These are phyloP conservation scores for Quercus gilva DNA, from an alignment of 306 rosid genomes.

Conservation along the genomic window DNA sequence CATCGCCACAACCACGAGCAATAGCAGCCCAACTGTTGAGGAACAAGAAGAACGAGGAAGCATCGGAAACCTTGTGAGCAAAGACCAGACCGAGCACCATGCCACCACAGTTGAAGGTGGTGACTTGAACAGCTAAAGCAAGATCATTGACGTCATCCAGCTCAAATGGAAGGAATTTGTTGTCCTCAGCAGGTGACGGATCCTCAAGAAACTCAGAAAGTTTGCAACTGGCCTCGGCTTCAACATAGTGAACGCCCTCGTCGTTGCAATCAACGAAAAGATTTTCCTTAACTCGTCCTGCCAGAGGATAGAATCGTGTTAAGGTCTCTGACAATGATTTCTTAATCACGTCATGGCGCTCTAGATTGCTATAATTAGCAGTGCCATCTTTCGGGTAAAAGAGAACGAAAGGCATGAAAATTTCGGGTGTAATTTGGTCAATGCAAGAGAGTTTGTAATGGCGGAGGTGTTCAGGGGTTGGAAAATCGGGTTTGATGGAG, in stretches of 20 bases:
- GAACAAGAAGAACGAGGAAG: constrained; percentile 33
- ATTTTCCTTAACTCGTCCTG: constrained; percentile 28
- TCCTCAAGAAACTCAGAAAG: constrained; percentile 32
- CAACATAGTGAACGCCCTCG: constrained; percentile 40
- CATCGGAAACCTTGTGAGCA: constrained; percentile 59
- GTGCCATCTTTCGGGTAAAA: constrained; percentile 22
- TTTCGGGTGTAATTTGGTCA: constrained; percentile 41
- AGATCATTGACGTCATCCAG: constrained; percentile 27
- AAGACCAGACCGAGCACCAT: constrained; percentile 42
- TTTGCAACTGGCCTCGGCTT: constrained; percentile 34
- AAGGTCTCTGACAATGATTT: constrained; percentile 42
- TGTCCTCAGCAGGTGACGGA: constrained; percentile 39
- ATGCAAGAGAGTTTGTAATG: constrained; percentile 48
- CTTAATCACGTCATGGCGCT: constrained; percentile 29
- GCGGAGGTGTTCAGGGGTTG: constrained; percentile 35
- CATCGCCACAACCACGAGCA: constrained; percentile 12
- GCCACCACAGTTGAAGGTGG: constrained; percentile 51
- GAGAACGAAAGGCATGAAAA: constrained; percentile 28
- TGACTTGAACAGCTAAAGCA: constrained; percentile 48
- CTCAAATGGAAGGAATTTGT: constrained; percentile 42
- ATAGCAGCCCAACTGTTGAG: constrained; percentile 43
- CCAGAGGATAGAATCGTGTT: constrained; percentile 41
- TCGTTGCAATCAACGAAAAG: constrained; percentile 39
- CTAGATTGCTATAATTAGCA: background rate
- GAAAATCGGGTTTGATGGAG: constrained; percentile 38